phyloP scores from a whole-genome alignment of 768 basidiomycete genomes.

The Gloeopeniophorella convolvens region DNA sequence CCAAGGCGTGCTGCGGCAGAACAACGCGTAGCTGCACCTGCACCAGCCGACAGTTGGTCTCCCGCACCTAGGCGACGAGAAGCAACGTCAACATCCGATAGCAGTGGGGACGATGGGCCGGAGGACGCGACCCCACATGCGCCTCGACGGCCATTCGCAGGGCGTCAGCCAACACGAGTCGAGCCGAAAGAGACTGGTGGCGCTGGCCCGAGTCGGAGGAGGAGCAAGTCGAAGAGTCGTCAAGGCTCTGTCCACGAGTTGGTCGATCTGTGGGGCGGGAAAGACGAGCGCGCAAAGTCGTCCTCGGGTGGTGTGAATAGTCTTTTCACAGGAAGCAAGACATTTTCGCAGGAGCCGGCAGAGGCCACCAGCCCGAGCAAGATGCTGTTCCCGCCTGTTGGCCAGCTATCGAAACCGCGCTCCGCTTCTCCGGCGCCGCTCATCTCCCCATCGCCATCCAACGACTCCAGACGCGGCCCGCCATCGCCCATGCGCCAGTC shows the following conservation, averaged over 20 bases:
- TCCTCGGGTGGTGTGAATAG: background rate
- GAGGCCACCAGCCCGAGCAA: background rate
- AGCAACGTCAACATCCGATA: conserved; percentile 46
- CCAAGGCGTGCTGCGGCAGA: conserved; percentile 8
- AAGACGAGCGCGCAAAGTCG: conserved; percentile 18
- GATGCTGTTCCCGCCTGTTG: conserved; percentile 3
- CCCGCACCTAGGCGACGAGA: conserved; percentile 22
- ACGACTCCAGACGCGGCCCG: background rate
- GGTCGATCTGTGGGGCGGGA: conserved; percentile 73
- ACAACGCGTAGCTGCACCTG: conserved; percentile 16
- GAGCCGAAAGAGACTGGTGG: conserved; percentile 16
- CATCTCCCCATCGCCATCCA: conserved; percentile 8
- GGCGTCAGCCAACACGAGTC: background rate
- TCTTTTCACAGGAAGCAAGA: background rate
- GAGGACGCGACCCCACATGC: conserved; percentile 33
- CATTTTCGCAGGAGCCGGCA: conserved; percentile 5
- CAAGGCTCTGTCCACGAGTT: conserved; percentile 83
- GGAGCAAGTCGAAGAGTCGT: conserved; percentile 43
- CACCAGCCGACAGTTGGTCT: conserved; percentile 23
- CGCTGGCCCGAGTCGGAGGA: conserved; percentile 24
- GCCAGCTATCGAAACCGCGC: conserved; percentile 4
- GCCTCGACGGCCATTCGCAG: background rate
- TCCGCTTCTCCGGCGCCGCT: conserved; percentile 16
- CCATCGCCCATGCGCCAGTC: conserved; percentile 1
- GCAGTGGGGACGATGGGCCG: conserved; percentile 52